These are phyloP conservation scores for Ogataea nitratoaversa DNA, from an alignment of 805 yeast genomes.

Conservation along the genomic window DNA sequence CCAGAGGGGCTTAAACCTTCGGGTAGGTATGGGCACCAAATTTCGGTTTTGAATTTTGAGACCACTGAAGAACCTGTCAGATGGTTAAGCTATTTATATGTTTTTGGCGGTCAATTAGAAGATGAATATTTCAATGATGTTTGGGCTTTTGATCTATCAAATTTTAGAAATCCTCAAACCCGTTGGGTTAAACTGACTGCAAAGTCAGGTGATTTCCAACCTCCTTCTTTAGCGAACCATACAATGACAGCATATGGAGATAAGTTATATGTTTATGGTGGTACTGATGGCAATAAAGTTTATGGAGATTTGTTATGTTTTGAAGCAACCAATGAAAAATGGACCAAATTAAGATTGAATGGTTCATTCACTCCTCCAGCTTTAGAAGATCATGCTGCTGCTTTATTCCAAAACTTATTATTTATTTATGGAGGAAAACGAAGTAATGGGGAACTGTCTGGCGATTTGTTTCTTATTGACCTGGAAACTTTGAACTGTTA, in stretches of 20 bases:
- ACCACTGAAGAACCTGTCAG: slow-evolving; percentile 35
- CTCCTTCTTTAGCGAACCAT: slow-evolving; percentile 89
- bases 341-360: slow-evolving; percentile 68
- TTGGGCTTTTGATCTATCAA: slow-evolving; percentile 79
- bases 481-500: slow-evolving; percentile 71
- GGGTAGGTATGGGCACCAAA: slow-evolving; percentile 93
- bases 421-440: slow-evolving; percentile 90
- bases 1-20: slow-evolving; percentile 74
- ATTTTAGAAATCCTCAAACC: slow-evolving; percentile 78
- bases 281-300: slow-evolving; percentile 65
- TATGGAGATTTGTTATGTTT: slow-evolving; percentile 76
- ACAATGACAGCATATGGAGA: slow-evolving; percentile 78
- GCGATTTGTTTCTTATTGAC: slow-evolving; percentile 70
- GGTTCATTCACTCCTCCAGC: slow-evolving; percentile 71
- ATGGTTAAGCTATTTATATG: slow-evolving; percentile 53
- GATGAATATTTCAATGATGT: slow-evolving; percentile 80
- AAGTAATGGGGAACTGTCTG: slow-evolving; percentile 61
- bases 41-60: slow-evolving; percentile 67
- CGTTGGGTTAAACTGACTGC: slow-evolving; percentile 76
- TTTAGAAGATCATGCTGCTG: slow-evolving; percentile 86
- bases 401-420: slow-evolving; percentile 72
- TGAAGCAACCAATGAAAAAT: slow-evolving; percentile 62
- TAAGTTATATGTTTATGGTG: slow-evolving; percentile 86
- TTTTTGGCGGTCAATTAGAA: slow-evolving; percentile 92
- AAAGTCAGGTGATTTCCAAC: slow-evolving; percentile 30